Base-by-base conservation (phyloP, 345 rosid genomes). In the Aethionema arabicum region DNA sequence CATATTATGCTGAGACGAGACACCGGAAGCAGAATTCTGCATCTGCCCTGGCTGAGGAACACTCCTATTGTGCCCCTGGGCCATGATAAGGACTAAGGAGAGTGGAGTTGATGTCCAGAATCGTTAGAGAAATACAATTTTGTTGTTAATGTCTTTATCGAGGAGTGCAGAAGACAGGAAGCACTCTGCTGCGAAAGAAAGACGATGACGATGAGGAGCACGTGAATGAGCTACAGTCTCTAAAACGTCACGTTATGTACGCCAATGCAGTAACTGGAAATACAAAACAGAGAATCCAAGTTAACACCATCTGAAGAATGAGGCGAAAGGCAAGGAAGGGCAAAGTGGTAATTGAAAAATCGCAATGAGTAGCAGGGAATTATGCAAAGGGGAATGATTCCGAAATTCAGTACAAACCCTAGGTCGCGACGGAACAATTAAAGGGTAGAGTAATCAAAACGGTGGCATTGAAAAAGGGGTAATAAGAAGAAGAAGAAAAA, bases 1-100 rank as follows among this genome's bases (percentile, higher is more conserved):
- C 32, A 52, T 32, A 62, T 63, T 66, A 40, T 41, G 60, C 38
- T 61, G 68, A 68, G 61, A 65, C 45, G 68, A 66, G 47, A 63
- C 73, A 48, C 65, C 49, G 38, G 64, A 55, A 33, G 57, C 61
- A 67, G 83, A 61, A 67, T 69, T 78, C 68, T 83, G 89, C 82
- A 85, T 74, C 72, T 78, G 87, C 44, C 77, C 56, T 38, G 80
- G 74, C 66, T 77, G 83, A 32, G 74, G 76, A 10, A 73, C 66
- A 64, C 66, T 79, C 68, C 83, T 82, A 68, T 87, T 79, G 39
- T 82, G 84, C 36, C 66, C 71, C 70, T 83, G 88, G 46, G 84
- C 68, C 66, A 80, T 68, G n/a, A 72, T 69, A 66, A 77, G 82
- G 70, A 66, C 69, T 69, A 66, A 77, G 82, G 70, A 66, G 76